Conservation (phyloP, 768 basidiomycete species). For the Lactarius indigo region DNA sequence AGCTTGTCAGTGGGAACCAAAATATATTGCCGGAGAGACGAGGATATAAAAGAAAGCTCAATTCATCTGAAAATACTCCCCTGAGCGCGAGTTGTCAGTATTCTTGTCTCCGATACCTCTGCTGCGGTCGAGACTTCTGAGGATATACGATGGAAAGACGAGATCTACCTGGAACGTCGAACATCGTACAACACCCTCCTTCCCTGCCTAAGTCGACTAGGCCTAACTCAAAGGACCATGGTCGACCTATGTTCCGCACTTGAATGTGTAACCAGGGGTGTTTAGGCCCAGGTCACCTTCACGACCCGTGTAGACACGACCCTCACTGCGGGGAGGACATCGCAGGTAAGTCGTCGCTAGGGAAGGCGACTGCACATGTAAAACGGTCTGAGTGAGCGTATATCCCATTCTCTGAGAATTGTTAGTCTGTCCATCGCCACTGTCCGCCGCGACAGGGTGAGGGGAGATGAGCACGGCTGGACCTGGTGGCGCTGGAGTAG, state of each 20-base stretch:
- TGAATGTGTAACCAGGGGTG: constrained; percentile 77
- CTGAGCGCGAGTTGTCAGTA: neutral
- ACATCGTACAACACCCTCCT: constrained; percentile 57
- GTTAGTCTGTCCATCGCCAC: constrained; percentile 23
- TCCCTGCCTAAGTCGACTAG: constrained; percentile 60
- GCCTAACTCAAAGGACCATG: constrained; percentile 76
- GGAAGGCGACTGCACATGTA: constrained; percentile 79
- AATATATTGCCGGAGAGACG: neutral
- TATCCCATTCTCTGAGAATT: constrained; percentile 35
- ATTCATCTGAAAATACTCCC: constrained; percentile 4
- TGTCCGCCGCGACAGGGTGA: constrained; percentile 33
- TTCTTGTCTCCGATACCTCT: neutral
- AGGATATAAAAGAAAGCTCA: constrained; percentile 11
- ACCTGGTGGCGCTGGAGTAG: constrained; percentile 42
- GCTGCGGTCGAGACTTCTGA: constrained; percentile 3
- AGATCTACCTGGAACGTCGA: constrained; percentile 75
- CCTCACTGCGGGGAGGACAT: constrained; percentile 43
- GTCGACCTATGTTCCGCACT: constrained; percentile 60
- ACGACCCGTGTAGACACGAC: constrained; percentile 15
- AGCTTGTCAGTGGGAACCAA: constrained; percentile 14
- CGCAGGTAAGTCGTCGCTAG: constrained; percentile 64
- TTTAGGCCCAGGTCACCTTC: constrained; percentile 50
- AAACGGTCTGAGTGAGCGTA: constrained; percentile 58
- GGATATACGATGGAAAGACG: constrained; percentile 25
- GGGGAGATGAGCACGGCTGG: constrained; percentile 47